phyloP scores from a whole-genome alignment of 2,329 filamentous ascomycete species.

The Alternaria conjuncta region DNA sequence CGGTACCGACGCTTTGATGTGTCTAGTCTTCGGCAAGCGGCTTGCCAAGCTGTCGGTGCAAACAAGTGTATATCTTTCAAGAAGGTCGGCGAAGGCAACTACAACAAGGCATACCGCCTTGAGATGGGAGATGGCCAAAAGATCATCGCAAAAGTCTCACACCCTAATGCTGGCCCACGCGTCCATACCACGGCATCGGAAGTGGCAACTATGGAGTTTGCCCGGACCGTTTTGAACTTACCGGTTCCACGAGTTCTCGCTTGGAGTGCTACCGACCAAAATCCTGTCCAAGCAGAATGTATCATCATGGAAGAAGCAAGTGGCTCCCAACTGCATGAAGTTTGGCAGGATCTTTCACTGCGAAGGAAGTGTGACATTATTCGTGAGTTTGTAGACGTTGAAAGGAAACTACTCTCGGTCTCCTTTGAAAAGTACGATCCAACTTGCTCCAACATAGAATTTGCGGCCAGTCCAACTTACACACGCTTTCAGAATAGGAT shows the following conservation, averaged over 20 bases:
- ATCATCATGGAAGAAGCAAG: conserved; percentile 43
- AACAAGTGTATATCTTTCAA: conserved; percentile 17
- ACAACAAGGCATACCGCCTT: conserved; percentile 28
- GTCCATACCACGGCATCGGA: conserved; percentile 32
- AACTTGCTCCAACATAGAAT: conserved; percentile 24
- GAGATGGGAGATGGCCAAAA: conserved; percentile 25
- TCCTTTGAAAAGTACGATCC: conserved; percentile 34
- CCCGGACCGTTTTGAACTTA: conserved; percentile 25
- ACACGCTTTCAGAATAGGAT: conserved; percentile 19
- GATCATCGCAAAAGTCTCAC: conserved; percentile 35
- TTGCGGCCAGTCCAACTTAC: conserved; percentile 22
- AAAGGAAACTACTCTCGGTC: conserved; percentile 37
- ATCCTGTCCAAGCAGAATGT: conserved; percentile 38
- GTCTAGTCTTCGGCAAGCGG: conserved; percentile 22
- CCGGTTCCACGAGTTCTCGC: conserved; percentile 34
- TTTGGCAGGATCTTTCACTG: conserved; percentile 31
- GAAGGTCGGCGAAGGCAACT: conserved; percentile 32
- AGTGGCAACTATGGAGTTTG: conserved; percentile 39
- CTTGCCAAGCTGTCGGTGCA: conserved; percentile 21
- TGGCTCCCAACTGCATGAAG: conserved; percentile 28
- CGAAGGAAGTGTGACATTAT: conserved; percentile 27
- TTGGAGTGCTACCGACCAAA: conserved; percentile 32
- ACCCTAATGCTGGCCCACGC: conserved; percentile 32
- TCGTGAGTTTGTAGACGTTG: conserved; percentile 35
- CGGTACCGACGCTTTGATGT: conserved; percentile 28